Base-by-base conservation (phyloP, 1,139 yeast genomes). In the Saccharomycopsis phalli region DNA sequence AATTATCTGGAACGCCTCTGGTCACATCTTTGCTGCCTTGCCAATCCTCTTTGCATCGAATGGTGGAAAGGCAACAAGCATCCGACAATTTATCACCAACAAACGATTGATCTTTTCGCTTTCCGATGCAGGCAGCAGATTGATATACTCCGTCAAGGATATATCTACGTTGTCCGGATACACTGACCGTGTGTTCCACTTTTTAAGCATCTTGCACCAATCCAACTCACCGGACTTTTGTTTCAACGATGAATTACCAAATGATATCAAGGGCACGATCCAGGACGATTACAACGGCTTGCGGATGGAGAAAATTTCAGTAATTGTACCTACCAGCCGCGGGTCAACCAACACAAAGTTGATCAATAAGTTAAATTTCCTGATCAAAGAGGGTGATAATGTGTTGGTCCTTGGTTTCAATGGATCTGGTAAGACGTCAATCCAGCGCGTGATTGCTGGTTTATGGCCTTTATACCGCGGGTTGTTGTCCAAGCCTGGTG, bases 61-160 rank as follows among this genome's bases (percentile, higher is more conserved):
- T 37, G 53, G 50, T 31, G 51, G 65, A 27, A 20, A 39, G 50
- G 61, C 69, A 38, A 69, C 69, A 46, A 79, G 77, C 53, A 86
- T 88, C 87, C 79, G 86, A 52, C 88, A 83, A 52, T 88, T 87
- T 52, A 81, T 87, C 51, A 87, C 87, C 45, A 88, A 87, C 64
- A 88, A 88, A 62, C 71, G 96, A 53, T 70, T 88, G 50, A 79
- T 88, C 83, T 69, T 88, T 51, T 81, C 93, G 4, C 69, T 88
- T 56, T 95, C 96, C 1, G 97, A 88, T 62, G 95, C 97, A 0
- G 96, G 96, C 4, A 83, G 94, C n/a, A 70, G 96, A 49, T 71
- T 88, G 64, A 87, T 88, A 95, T 86, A 86, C 58, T 86, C 96
- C 2, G 82, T 87, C 51, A 87, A 88, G 58, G 96, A 87, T 59